Base-by-base conservation (phyloP, 345 rosid species). In the Boechera stricta region DNA sequence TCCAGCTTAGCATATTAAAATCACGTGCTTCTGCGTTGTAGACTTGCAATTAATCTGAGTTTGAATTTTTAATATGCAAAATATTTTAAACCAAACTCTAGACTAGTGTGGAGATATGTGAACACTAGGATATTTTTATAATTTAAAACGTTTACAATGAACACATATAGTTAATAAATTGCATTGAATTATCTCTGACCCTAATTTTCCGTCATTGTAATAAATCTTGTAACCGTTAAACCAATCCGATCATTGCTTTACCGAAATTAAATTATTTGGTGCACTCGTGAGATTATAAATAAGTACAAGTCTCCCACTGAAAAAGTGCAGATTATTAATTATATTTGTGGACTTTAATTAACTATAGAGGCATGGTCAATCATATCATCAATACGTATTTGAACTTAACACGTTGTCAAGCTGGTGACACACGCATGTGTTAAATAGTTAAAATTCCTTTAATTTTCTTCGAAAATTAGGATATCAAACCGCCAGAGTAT, bases 401-500 rank as follows among this genome's bases (percentile, higher is more conserved):
- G 47, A 64, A 32, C 11, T 29, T 31, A 31, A 65, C 44, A 64
- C 47, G 47, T 41, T 52, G 77, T 54, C 53, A 63, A 36, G 54
- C 59, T 57, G 21, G 53, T 44, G 64, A 64, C 69, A 33, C 13
- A 44, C 9, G 63, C 16, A 45, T 15, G 49, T 45, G 18, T 5
- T 5, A 33, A 31, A 54, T 39, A 51, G 21, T 52, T 9, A 29
- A 38, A 16, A 39, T 29, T 41, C 18, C 39, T 61, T 38, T 61
- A 32, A 32, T 32, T 32, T 10, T 36, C 33, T 13, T 38, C 9
- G 9, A 72, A 49, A 60, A 61, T 21, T 28, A 6, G 35, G 55
- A 73, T 13, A 15, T 15, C n/a, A n/a, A 26, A 62, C 33, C 32
- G 21, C 13, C 8, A 10, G 5, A 55, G 28, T 56, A 44, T 44